A percentile compares a stretch with the other conserved stretches of the same genome.
phyloP scores from a whole-genome alignment of 495 filamentous ascomycete species.

The Usnea hakonensis region DNA sequence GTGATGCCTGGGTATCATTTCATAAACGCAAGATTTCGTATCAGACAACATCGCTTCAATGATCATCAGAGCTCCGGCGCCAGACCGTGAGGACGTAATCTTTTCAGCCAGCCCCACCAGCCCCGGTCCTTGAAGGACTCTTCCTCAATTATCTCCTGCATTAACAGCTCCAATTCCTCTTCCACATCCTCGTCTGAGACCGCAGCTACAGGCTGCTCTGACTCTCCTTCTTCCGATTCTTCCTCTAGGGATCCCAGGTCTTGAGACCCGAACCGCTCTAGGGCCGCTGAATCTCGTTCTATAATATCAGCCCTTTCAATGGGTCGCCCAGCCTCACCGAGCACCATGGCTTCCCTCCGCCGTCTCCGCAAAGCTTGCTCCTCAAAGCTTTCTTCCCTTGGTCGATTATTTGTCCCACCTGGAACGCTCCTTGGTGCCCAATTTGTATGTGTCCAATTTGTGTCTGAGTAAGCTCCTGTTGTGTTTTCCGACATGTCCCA shows the following conservation, averaged over 20 bases:
- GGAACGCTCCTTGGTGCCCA: background rate
- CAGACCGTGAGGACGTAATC: constrained; percentile 8
- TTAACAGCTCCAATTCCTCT: constrained; percentile 13
- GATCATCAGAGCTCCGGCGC: background rate
- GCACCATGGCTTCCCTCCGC: constrained; percentile 49
- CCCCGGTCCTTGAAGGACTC: background rate
- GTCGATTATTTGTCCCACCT: background rate
- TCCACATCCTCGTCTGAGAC: constrained; percentile 9
- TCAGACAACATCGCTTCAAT: background rate
- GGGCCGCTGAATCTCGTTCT: constrained; percentile 28
- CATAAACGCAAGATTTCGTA: background rate
- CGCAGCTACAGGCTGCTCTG: constrained; percentile 26
- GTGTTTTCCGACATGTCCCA: background rate
- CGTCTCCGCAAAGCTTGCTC: constrained; percentile 44
- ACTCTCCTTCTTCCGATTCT: background rate
- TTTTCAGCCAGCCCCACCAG: constrained; percentile 12
- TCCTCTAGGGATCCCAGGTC: background rate
- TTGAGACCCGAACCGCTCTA: background rate
- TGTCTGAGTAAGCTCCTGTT: background rate
- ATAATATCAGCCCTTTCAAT: constrained; percentile 46
- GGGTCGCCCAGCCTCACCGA: constrained; percentile 44
- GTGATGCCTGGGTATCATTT: constrained; percentile 5
- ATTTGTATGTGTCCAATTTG: background rate
- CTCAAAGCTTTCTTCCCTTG: constrained; percentile 39
- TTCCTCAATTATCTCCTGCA: constrained; percentile 1